A percentile compares a stretch with the other conserved stretches of the same genome.
phyloP scores from a whole-genome alignment of 2,329 filamentous ascomycete species.

The Hymenoscyphus albidus region DNA sequence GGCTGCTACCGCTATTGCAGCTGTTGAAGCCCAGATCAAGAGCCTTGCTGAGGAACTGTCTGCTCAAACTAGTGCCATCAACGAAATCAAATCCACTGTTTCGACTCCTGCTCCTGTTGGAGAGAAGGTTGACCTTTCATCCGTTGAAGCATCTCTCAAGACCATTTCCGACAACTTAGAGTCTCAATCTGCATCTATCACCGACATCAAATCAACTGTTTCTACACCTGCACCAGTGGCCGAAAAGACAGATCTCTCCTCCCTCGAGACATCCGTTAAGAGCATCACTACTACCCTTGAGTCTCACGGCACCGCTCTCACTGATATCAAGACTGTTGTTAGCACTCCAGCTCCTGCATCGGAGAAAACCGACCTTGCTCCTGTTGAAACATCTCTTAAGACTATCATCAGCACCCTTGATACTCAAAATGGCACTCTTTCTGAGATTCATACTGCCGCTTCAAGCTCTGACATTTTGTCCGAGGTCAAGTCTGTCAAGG shows the following conservation, averaged over 20 bases:
- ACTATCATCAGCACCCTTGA: constrained; percentile 14
- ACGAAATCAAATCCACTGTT: constrained; percentile 16
- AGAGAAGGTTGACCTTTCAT: constrained; percentile 22
- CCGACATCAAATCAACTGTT: constrained; percentile 16
- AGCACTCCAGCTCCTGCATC: constrained; percentile 13
- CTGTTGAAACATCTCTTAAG: constrained; percentile 11
- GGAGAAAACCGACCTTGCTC: constrained; percentile 15
- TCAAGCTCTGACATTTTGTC: constrained; percentile 2
- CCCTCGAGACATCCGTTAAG: constrained; percentile 12
- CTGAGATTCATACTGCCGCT: constrained; percentile 18
- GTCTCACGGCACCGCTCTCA: constrained; percentile 15
- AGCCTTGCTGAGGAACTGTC: constrained; percentile 13
- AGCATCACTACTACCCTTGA: constrained; percentile 9
- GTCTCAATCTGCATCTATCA: constrained; percentile 15
- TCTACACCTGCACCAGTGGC: constrained; percentile 20
- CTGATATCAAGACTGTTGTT: constrained; percentile 21
- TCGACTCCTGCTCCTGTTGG: constrained; percentile 20
- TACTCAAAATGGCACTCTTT: constrained; percentile 13
- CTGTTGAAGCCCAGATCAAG: constrained; percentile 10
- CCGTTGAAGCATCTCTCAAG: constrained; percentile 14
- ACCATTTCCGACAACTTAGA: constrained; percentile 9
- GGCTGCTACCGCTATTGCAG: constrained; percentile 5
- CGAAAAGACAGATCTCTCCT: constrained; percentile 21
- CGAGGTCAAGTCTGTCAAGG: constrained; percentile 12
- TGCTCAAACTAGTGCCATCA: constrained; percentile 15